Evolutionary conservation across 2,329 filamentous ascomycete genomes (phyloP).

Genomic region (Tolypocladium album): DNA sequence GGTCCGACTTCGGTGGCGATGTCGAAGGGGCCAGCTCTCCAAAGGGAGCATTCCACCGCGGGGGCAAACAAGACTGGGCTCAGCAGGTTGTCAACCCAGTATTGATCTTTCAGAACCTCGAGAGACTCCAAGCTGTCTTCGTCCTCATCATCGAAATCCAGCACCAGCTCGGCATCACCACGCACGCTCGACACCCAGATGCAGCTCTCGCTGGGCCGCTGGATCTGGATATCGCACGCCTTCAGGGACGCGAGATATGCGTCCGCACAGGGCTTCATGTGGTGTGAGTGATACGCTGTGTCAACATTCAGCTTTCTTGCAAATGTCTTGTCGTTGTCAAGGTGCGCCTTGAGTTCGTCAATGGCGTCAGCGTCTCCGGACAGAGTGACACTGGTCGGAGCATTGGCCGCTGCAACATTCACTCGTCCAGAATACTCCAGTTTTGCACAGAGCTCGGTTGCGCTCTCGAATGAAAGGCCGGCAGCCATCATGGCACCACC

Average conservation of each 20-base stretch:
- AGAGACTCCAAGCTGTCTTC: background rate
- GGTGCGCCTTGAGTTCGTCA: background rate
- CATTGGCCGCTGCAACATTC: conserved; percentile 11
- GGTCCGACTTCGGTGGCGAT: conserved; percentile 35
- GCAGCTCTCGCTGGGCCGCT: background rate
- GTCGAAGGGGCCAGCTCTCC: conserved; percentile 5
- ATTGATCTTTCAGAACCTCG: conserved; percentile 5
- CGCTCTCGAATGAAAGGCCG: conserved; percentile 6
- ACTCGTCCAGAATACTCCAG: conserved; percentile 1
- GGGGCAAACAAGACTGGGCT: conserved; percentile 3
- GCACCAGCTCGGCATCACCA: background rate
- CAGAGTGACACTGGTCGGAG: background rate
- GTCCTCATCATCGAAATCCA: background rate
- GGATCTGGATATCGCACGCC: background rate
- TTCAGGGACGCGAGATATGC: background rate
- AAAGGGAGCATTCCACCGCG: conserved; percentile 20
- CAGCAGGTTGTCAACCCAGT: conserved; percentile 26
- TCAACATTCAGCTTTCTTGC: background rate
- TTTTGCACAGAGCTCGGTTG: background rate
- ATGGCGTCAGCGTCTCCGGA: background rate
- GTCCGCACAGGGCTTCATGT: background rate
- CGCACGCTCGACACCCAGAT: background rate
- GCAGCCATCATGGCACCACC: conserved; percentile 10
- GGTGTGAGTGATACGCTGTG: background rate
- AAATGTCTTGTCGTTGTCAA: background rate